Evolutionary conservation across 768 basidiomycete genomes (phyloP).

Genomic region (Holtermannia corniformis): DNA sequence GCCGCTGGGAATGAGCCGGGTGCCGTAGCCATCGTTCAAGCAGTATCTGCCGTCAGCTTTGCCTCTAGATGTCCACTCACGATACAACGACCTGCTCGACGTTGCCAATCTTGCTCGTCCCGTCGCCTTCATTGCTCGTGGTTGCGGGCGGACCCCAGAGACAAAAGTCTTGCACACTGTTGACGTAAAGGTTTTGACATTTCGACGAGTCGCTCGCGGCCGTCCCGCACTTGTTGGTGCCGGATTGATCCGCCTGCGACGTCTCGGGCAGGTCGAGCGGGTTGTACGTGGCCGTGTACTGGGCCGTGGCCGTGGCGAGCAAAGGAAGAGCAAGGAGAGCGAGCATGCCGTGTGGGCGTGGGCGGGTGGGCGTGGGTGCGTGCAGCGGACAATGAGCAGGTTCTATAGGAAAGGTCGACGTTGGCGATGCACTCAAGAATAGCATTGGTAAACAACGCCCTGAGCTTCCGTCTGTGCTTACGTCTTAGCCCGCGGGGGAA

Average conservation of each 20-base stretch:
- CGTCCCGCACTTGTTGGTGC: constrained; percentile 58
- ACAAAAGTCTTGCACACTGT: constrained; percentile 37
- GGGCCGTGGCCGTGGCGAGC: constrained; percentile 16
- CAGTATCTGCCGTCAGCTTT: constrained; percentile 21
- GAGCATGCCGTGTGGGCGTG: no score
- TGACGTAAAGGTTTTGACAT: constrained; percentile 50
- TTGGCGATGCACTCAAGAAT: no score
- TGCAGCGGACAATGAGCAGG: no score
- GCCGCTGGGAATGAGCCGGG: constrained; percentile 43
- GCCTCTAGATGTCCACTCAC: constrained; percentile 7
- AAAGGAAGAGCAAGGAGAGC: constrained; percentile 4
- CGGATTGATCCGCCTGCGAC: constrained; percentile 49
- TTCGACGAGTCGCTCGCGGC: constrained; percentile 50
- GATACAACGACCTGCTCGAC: constrained; percentile 30
- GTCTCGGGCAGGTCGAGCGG: constrained; percentile 16
- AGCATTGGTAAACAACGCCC: no score
- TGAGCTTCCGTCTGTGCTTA: no score
- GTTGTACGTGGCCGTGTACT: constrained; percentile 37
- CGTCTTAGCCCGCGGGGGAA: no score
- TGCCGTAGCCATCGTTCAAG: constrained; percentile 44
- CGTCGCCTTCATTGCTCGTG: constrained; percentile 29
- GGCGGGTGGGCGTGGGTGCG: no score
- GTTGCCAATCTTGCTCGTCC: constrained; percentile 44
- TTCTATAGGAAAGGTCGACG: no score
- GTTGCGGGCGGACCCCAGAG: constrained; percentile 35